phyloP scores from a whole-genome alignment of 2,329 filamentous ascomycete species.

The Alternaria atra region DNA sequence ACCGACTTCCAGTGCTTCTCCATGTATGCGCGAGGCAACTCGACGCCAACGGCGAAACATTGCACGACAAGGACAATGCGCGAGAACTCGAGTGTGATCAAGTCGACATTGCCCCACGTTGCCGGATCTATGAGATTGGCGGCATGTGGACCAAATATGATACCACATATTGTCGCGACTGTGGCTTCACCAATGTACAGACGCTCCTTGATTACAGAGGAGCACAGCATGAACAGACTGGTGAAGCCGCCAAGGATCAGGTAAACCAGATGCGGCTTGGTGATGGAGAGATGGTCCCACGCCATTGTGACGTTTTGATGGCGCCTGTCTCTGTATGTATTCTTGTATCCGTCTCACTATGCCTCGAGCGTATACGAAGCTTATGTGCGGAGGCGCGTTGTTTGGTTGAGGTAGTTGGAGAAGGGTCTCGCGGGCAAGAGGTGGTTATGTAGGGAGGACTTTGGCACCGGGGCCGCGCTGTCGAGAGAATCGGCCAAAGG shows the following conservation, averaged over 20 bases:
- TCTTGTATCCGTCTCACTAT: neutral
- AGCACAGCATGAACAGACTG: slow-evolving; percentile 97
- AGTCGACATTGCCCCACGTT: slow-evolving; percentile 83
- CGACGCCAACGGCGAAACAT: slow-evolving; percentile 90
- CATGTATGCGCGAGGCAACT: slow-evolving; percentile 95
- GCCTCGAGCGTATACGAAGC: slow-evolving; percentile 15
- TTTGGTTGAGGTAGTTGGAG: neutral
- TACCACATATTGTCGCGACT: slow-evolving; percentile 85
- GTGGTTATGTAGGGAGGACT: slow-evolving; percentile 39
- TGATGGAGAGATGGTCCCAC: slow-evolving; percentile 84
- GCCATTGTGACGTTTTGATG: slow-evolving; percentile 64
- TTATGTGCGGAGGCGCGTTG: neutral
- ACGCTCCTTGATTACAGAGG: slow-evolving; percentile 96
- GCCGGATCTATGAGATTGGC: slow-evolving; percentile 79
- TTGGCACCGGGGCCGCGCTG: slow-evolving; percentile 31
- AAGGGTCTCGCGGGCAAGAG: slow-evolving; percentile 1
- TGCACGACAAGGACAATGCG: slow-evolving; percentile 90
- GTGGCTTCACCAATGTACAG: slow-evolving; percentile 99
- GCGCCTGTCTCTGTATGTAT: slow-evolving; percentile 11
- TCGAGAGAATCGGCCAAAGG: slow-evolving; percentile 28
- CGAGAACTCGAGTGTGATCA: slow-evolving; percentile 88
- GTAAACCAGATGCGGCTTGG: slow-evolving; percentile 96
- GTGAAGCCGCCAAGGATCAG: slow-evolving; percentile 98
- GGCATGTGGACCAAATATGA: slow-evolving; percentile 88
- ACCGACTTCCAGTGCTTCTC: slow-evolving; percentile 97